Conservation (phyloP, 2,329 filamentous ascomycete genomes). For the Arthroderma sp. region DNA sequence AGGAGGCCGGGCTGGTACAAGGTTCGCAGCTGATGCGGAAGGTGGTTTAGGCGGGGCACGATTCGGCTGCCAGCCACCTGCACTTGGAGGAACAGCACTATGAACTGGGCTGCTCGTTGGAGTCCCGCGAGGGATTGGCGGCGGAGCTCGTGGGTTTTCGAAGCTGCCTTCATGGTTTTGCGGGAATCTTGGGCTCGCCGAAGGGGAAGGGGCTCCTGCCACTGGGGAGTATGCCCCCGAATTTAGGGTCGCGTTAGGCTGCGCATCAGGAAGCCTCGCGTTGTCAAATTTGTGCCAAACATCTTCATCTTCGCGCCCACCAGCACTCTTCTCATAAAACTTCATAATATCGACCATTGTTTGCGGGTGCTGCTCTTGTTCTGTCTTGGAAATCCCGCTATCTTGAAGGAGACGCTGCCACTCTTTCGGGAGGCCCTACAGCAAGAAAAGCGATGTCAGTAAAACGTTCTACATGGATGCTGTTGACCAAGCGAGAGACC, state of each 20-base stretch:
- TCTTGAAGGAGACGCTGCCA: conserved; percentile 94
- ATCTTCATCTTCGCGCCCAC: conserved; percentile 66
- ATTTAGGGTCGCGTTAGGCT: conserved; percentile 30
- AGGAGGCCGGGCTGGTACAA: conserved; percentile 29
- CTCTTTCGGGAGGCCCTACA: conserved; percentile 82
- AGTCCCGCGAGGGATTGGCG: conserved; percentile 57
- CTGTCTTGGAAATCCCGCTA: conserved; percentile 90
- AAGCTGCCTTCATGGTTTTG: conserved; percentile 87
- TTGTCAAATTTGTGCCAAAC: conserved; percentile 95
- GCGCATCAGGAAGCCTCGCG: conserved; percentile 46
- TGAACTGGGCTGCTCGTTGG: conserved; percentile 26
- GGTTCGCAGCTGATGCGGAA: conserved; percentile 24
- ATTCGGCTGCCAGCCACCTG: conserved; percentile 55
- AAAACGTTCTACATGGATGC: not conserved
- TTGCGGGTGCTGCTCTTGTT: conserved; percentile 89
- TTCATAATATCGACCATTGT: conserved; percentile 90
- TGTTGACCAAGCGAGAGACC: too few species aligned
- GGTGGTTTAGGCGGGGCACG: conserved; percentile 84
- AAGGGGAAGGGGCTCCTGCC: conserved; percentile 59
- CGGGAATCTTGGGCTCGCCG: conserved; percentile 74
- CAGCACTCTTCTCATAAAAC: conserved; percentile 92
- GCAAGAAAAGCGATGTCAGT: not conserved
- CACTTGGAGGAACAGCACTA: conserved; percentile 38
- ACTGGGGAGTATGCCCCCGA: conserved; percentile 39
- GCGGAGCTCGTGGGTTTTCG: conserved; percentile 87